Evolutionary conservation across 2,329 filamentous ascomycete genomes (phyloP), one percentile per base, ranked within the genome.

Genomic region (Paraphaeosphaeria sporulosa): DNA sequence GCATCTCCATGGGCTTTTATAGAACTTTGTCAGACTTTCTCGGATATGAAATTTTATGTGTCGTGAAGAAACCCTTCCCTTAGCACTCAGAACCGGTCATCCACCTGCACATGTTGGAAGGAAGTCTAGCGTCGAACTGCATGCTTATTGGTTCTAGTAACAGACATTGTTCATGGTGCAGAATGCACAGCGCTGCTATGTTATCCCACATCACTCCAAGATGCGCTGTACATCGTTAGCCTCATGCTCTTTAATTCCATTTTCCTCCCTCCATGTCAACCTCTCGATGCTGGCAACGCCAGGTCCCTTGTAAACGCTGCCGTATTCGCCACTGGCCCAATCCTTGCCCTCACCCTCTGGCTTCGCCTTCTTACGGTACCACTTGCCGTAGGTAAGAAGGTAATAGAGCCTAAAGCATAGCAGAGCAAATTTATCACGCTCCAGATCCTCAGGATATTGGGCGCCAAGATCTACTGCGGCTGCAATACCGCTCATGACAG

Each of bases 401-500:
- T 89, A 89, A 64, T 89, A 89, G 60, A 89, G 70, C 46, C 87
- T 73, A 68, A 89, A 90, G 50, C 83, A 82, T 60, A 89, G 67
- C 57, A 89, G 81, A 0, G 87, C 85, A 68, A 88, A 90, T 55
- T 78, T 80, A 61, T 89, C 87, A n/a, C 85, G 75, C 75, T 89
- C 87, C 1, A 90, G 70, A 66, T 89, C 87, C 61, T 84, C 85
- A 1, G 81, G 80, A 67, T 92, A 92, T 1, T 82, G 79, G 0
- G 89, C 90, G 0, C 90, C 90, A 0, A 92, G 79, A 49, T 87
- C 85, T 56, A 90, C 90, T 0, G 89, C 90, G 2, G 89, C 90
- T 4, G 89, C 87, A 50, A 92, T 90, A 0, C 90, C 89, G 57
- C 85, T 87, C 52, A 92, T 88, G 58, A 88, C 88, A 1, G 90